A percentile compares a stretch with the other conserved stretches of the same genome.
These are phyloP conservation scores for Malania oleifera DNA, from an alignment of 164 flowering plant genomes.

Conservation along the genomic window DNA sequence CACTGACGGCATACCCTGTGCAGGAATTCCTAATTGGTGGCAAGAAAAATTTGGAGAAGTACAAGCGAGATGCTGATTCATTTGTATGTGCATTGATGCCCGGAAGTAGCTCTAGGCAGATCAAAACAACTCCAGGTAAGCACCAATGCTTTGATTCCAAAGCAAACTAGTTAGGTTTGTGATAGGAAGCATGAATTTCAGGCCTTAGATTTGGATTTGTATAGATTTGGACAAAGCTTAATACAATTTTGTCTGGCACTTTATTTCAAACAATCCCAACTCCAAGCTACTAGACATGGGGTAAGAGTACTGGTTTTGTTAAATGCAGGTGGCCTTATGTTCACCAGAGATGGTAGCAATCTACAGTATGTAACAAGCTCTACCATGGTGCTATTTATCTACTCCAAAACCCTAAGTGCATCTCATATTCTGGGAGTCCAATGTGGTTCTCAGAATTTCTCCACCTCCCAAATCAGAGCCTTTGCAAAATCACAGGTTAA, in stretches of 20 bases:
- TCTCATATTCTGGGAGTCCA: conserved; percentile 41
- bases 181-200: too few species aligned
- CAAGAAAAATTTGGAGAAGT: conserved; percentile 35
- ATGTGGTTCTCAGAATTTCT: conserved; percentile 50
- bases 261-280: too few species aligned
- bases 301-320: too few species aligned
- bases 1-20: background rate
- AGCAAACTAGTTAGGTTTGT: too few species aligned
- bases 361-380: conserved; percentile 61
- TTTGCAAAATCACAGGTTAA: conserved; percentile 71
- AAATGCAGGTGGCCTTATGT: conserved; percentile 68
- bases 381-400: conserved; percentile 44
- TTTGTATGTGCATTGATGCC: conserved; percentile 78
- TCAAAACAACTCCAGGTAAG: conserved; percentile 66
- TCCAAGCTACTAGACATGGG: too few species aligned
- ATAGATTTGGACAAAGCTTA: background rate
- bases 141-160: background rate
- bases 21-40: conserved; percentile 61
- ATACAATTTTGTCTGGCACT: too few species aligned
- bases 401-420: conserved; percentile 36
- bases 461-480: conserved; percentile 44
- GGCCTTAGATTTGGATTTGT: too few species aligned
- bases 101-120: conserved; percentile 59
- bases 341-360: conserved; percentile 53
- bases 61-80: conserved; percentile 50